Base-by-base conservation (phyloP, 2,329 filamentous ascomycete species). In the Diaporthe capsici region DNA sequence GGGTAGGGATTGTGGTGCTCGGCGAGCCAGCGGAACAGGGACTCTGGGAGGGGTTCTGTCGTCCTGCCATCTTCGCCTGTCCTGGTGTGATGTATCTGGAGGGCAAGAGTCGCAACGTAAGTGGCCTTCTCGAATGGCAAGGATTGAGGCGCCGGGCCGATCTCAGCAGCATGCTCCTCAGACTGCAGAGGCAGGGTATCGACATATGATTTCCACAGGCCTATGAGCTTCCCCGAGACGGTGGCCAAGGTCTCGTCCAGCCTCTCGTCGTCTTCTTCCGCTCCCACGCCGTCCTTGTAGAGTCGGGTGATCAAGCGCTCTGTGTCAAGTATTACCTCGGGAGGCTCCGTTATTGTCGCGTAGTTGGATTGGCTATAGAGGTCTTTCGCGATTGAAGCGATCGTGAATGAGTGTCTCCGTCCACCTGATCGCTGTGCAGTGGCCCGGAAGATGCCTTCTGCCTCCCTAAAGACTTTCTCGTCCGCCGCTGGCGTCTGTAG, bases 21-120 rank as follows among this genome's bases (percentile, higher is more conserved):
- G 73, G 94, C 90, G 78, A 98, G 88, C 96, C 96, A 98, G 80
- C 94, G 90, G 77, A 98, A 92, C 20, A 98, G 86, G 22, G 95
- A 90, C 81, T 93, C 92, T 1, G 96, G 95, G 25, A 97, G 86
- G 0, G 94, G 89, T 2, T 87, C 87, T 1, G 82, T 81, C 74
- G 77, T 61, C 71, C 81, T 75, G 13, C 79, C 76, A 49, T 86
- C 85, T 51, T 79, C 82, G 22, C 84, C 80, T 76, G 87, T 87
- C 20, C 89, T 86, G 13, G 89, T 89, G 83, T 98, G 95, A 79
- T 96, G 93, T 74, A 98, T 90, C 77, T 92, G 92, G 51, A 98
- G 89, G 51, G 97, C 88, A 34, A 98, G 87, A 42, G 92, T 92
- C 22, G 94, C 93, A n/a, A 98, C 82, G 80, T 93, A 98, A 74